Base-by-base conservation (phyloP, 805 yeast species). In the Candida ficus region DNA sequence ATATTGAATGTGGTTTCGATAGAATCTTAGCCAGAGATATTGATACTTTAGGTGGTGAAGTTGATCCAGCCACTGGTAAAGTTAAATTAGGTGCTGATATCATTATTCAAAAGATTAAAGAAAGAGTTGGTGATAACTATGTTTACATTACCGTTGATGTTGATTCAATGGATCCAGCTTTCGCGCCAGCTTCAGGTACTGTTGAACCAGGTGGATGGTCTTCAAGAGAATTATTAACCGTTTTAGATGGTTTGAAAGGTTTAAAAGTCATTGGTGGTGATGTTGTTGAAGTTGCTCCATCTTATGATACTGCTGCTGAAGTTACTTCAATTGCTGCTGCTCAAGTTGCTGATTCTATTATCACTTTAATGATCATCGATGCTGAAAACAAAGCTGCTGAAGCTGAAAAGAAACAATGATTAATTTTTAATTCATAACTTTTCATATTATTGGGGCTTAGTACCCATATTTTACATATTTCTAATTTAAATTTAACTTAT, bases 251-350 rank as follows among this genome's bases (percentile, higher is more conserved):
- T 9, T 53, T 71, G 35, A 63, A 64, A 43, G 78, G 76, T 3
- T 43, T 72, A 29, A 60, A 71, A 44, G 52, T 72, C 27, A 58
- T 73, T 32, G 78, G 78, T 30, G 76, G 70, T 41, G 77, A 73
- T 45, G 73, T 72, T 33, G 78, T 73, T 18, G 78, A 73, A 47
- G 78, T 72, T 34, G 63, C 76, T 29, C 86, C 87, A 4, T 78
- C 84, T 2, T 80, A 63, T 46, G 83, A 80, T 48, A 71, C 75
- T 26, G 73, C 78, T n/a, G 84, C 79, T 19, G 85, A 74, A 47
- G 68, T 73, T 42, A 80, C 88, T 5, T 73, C 80, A 13, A 61
- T 79, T 44, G 79, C 81, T 4, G 88, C 83, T 4, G 78, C 83
- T 3, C 81, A 78, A 44, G 76, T 78, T 36, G 76, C 75, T 33